Conservation (phyloP, 345 rosid species). For the Ricinus communis region DNA sequence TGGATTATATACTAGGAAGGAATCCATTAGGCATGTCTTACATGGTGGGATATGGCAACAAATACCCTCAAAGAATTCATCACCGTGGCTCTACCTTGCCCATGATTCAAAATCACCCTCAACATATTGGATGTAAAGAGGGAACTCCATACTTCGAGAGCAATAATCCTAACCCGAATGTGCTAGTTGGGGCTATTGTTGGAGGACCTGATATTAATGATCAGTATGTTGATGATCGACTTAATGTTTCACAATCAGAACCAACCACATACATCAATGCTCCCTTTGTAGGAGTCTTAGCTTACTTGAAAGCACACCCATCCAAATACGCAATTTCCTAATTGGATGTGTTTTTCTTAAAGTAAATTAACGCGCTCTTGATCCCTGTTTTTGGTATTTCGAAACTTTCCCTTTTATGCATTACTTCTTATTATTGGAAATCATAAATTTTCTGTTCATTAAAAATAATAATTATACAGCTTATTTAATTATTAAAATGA, state of each 20-base stretch:
- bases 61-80: slow-evolving; percentile 24
- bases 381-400: too few species aligned
- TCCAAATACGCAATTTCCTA: too few species aligned
- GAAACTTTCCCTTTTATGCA: too few species aligned
- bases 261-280: slow-evolving; percentile 21
- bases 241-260: slow-evolving; percentile 10
- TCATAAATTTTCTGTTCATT: too few species aligned
- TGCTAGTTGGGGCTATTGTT: slow-evolving; percentile 17
- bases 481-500: too few species aligned
- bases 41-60: slow-evolving; percentile 34
- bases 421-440: too few species aligned
- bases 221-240: slow-evolving; percentile 4
- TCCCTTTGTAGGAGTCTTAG: slow-evolving; percentile 15
- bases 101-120: neutral
- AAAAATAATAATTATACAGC: too few species aligned
- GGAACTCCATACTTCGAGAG: neutral
- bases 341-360: too few species aligned
- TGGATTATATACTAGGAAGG: slow-evolving; percentile 28
- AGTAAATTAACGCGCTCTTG: too few species aligned
- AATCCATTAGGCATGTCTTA: slow-evolving; percentile 29
- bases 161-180: slow-evolving; percentile 1
- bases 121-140: slow-evolving; percentile 4
- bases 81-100: slow-evolving; percentile 30
- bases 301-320: slow-evolving; percentile 12
- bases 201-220: slow-evolving; percentile 24